A percentile compares a stretch with the other conserved stretches of the same genome.
Evolutionary conservation across 2,329 filamentous ascomycete species (phyloP).

Genomic region (Arachnopeziza araneosa): DNA sequence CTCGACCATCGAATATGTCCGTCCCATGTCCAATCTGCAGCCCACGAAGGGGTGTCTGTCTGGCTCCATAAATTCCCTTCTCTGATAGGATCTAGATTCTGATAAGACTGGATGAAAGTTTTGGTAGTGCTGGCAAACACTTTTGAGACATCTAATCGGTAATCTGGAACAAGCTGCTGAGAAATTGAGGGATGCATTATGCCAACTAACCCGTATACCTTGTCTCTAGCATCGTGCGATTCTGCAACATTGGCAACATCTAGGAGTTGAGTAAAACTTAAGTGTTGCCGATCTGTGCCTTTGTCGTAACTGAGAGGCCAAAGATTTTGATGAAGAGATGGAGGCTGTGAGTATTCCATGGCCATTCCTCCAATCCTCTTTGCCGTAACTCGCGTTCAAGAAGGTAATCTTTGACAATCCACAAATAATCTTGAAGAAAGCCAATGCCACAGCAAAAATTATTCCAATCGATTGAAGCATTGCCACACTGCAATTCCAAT

Average conservation of each 20-base stretch:
- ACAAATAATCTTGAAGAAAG: conserved; percentile 8
- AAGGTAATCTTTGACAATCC: conserved; percentile 9
- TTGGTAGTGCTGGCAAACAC: conserved; percentile 7
- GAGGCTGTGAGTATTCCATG: conserved; percentile 8
- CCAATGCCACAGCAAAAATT: conserved; percentile 10
- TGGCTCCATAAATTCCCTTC: conserved; percentile 13
- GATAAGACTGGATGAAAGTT: conserved; percentile 6
- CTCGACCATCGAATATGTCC: conserved; percentile 2
- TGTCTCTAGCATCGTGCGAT: conserved; percentile 11
- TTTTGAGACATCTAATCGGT: background rate
- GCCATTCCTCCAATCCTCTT: background rate
- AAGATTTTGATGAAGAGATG: conserved; percentile 12
- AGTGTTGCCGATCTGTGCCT: background rate
- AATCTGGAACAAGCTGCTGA: conserved; percentile 9
- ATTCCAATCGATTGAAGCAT: conserved; percentile 3
- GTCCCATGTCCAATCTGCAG: conserved; percentile 15
- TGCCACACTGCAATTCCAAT: conserved; percentile 5
- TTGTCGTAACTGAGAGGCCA: conserved; percentile 2
- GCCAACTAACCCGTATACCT: conserved; percentile 16
- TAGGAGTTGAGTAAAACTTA: conserved; percentile 5
- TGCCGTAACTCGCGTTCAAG: background rate
- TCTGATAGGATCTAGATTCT: conserved; percentile 9
- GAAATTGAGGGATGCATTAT: conserved; percentile 11
- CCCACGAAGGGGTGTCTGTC: conserved; percentile 8
- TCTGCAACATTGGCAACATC: conserved; percentile 9